Base-by-base conservation (phyloP, 192 early-diverging fungal genomes). In the Chytriomyces sp. region DNA sequence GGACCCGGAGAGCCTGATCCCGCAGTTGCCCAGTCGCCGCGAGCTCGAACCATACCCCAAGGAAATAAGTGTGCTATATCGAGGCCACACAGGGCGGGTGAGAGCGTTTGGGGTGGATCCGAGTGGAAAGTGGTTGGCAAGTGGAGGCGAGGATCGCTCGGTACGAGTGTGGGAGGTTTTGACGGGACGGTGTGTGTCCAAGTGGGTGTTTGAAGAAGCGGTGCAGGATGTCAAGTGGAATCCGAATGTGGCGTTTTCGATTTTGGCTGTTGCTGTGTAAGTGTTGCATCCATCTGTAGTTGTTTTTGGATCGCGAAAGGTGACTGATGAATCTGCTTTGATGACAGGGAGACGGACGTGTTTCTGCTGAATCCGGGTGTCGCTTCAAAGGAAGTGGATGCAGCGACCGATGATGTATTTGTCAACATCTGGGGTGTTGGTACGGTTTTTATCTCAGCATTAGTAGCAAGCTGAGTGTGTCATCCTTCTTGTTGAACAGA, bases 21-120 rank as follows among this genome's bases (percentile, higher is more conserved):
- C 96, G 60, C 95, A 95, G 79, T 89, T 99, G 30, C 98, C 98
- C 32, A 92, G 89, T 56, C 96, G 96, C 12, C 91, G 91, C 71
- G 96, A 98, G 71, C 86, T 99, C 62, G 90, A 90, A 59, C 98
- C 98, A 4, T 99, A 96, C 90, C 98, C 98, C 40, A 86, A 90
- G 17, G 73, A 78, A 19, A 83, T 92, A 57, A 82, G 93, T 3
- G 83, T 98, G 44, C 83, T 88, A 41, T 98, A 90, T 74, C 68
- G 76, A 34, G 96, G 93, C 10, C 98, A 99, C 70, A 89, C 88
- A 4, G 91, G 78, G 34, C 87, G 91, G 40, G 89, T 99, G 49
- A 90, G 96, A 32, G 79, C 77, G 14, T 82, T 96, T 55, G 92
- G 94, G n/a, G 78, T 98, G 2, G 94, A 97, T 77, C 96, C 96